phyloP scores from a whole-genome alignment of 345 rosid genomes.

The Hibiscus mutabilis region DNA sequence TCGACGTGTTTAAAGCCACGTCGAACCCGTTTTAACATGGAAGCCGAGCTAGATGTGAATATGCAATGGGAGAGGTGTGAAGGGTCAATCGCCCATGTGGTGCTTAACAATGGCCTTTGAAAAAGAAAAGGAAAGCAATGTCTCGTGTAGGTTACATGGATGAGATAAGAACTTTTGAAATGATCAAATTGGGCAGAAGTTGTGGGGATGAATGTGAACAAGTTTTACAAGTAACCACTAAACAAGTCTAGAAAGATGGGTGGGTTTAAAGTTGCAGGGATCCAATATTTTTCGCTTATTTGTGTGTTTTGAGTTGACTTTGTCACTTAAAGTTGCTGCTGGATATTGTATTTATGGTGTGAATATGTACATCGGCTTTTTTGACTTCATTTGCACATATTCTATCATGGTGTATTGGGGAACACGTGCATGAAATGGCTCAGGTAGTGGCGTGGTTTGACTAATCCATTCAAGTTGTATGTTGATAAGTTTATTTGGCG shows the following conservation, averaged over 20 bases:
- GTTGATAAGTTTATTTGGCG: too few species aligned
- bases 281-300: neutral
- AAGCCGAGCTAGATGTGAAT: neutral
- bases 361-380: neutral
- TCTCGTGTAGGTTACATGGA: neutral
- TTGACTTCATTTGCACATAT: too few species aligned
- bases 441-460: too few species aligned
- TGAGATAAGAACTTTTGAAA: neutral
- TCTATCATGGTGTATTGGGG: too few species aligned
- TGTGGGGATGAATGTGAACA: conserved; percentile 16
- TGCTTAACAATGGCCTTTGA: neutral
- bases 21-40: neutral
- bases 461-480: too few species aligned
- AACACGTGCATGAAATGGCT: too few species aligned
- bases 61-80: neutral
- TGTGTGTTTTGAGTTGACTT: neutral
- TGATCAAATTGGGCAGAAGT: neutral
- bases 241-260: neutral
- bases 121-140: neutral
- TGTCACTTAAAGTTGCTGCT: neutral
- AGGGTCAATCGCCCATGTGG: neutral
- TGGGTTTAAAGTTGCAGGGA: neutral
- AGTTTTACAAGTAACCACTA: conserved; percentile 30
- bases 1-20: neutral
- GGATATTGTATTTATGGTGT: neutral